These are phyloP conservation scores for Kazachstania bromeliacearum DNA, from an alignment of 805 yeast species.

Conservation along the genomic window DNA sequence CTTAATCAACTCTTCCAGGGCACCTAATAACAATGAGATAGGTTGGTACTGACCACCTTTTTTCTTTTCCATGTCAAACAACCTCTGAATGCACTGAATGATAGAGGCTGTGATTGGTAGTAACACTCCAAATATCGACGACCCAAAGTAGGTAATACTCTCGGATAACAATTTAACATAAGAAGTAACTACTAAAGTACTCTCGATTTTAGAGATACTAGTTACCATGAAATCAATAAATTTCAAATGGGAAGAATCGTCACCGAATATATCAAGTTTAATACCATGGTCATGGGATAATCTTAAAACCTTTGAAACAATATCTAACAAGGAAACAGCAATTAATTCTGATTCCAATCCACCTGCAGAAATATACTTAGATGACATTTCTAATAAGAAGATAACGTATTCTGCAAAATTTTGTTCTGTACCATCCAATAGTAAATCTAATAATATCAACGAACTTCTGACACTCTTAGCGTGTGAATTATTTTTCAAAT, in stretches of 20 bases:
- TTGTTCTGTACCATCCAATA: slow-evolving; percentile 50
- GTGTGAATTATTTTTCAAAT: slow-evolving; percentile 24
- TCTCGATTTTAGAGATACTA: slow-evolving; percentile 38
- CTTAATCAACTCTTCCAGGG: slow-evolving; percentile 57
- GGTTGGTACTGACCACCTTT: slow-evolving; percentile 39
- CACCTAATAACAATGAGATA: slow-evolving; percentile 39
- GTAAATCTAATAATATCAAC: slow-evolving; percentile 36
- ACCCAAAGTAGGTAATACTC: slow-evolving; percentile 41
- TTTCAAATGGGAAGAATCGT: slow-evolving; percentile 23
- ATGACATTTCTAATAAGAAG: slow-evolving; percentile 32
- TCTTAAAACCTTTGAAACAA: slow-evolving; percentile 25
- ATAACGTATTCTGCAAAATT: slow-evolving; percentile 40
- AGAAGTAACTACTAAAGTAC: slow-evolving; percentile 30
- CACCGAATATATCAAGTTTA: slow-evolving; percentile 26
- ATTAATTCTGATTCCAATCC: slow-evolving; percentile 23
- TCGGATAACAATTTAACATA: slow-evolving; percentile 39
- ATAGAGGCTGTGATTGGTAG: slow-evolving; percentile 43
- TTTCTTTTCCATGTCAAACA: slow-evolving; percentile 13
- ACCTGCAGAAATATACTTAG: slow-evolving; percentile 19
- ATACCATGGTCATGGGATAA: slow-evolving; percentile 27
- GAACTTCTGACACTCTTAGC: slow-evolving; percentile 35
- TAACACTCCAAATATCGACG: slow-evolving; percentile 46
- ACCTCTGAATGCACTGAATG: slow-evolving; percentile 19
- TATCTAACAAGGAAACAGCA: slow-evolving; percentile 26
- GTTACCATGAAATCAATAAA: slow-evolving; percentile 39